Evolutionary conservation across 2,329 filamentous ascomycete species (phyloP), one percentile per base, ranked within the genome.

Genomic region (Phoma sp.): DNA sequence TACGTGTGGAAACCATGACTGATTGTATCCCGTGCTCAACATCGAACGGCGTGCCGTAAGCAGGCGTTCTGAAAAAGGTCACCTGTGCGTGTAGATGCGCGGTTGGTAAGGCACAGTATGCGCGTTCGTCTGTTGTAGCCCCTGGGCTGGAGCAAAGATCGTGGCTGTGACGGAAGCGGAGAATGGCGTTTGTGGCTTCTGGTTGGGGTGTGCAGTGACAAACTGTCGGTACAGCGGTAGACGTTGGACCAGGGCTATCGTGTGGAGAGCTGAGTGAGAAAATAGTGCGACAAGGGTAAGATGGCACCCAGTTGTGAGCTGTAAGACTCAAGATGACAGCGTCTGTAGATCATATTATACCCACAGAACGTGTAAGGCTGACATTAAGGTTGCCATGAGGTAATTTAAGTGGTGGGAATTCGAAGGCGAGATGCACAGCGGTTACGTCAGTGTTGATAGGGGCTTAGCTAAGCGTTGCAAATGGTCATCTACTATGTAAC

Each of bases 1-100:
- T 64, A 24, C 57, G 61, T 29, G 39, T 48, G 40, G 60, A 55
- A 29, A 49, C 44, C 61, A 67, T 65, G 46, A 33, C 29, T 43
- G 27, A 37, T 25, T 45, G 24, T 48, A 9, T n/a, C 17, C n/a
- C 27, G 40, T 43, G 47, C 25, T 46, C 25, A 40, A 10, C 33
- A 13, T 12, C 12, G 29, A 37, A 39, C 31, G 31, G 33, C 22
- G 37, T 25, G 35, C 25, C 25, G 51, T 27, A 40, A 37, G 39
- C 46, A 25, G 49, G 17, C 33, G 43, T 40, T 45, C 36, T 19
- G 15, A 6, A 27, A 32, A 17, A 17, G 21, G 19, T 25, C 8
- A 15, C 22, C 13, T 41, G 24, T 13, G n/a, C 19, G 25, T 43
- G 33, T 8, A 43, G 19, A 15, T 36, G 19, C 33, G 36, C 33